Base-by-base conservation (phyloP, 306 rosid genomes). In the Hippophae gyantsensis region DNA sequence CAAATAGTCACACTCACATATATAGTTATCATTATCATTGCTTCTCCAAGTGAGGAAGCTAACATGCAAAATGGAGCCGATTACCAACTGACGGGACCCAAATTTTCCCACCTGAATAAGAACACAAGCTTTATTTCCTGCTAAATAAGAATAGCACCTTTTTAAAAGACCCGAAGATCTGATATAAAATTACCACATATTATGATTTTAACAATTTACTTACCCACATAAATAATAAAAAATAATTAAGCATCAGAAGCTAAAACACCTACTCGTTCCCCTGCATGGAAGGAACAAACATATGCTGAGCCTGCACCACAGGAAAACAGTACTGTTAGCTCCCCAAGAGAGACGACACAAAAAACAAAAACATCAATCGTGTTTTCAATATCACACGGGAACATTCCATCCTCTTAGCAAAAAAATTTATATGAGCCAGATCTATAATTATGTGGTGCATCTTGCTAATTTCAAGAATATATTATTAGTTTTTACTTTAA, bases 231-330 rank as follows among this genome's bases (percentile, higher is more conserved):
- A 58, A 48, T 26, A 40, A 54, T 9, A 8, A 32, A 32, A 32
- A 32, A 32, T 32, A 2, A 32, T 32, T 32, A 6, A 23, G 14
- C 7, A 46, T 6, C 13, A n/a, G 13, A 45, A 67, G 61, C 57
- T 57, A 60, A 69, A 43, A 54, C 62, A 62, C 66, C 76, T 69
- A 77, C 42, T 65, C 76, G 10, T 65, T 68, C 57, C 74, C 72
- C 54, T 8, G 78, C 69, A 77, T 58, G 56, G 82, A 68, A 64
- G 62, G 75, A 70, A 67, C 64, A 56, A 76, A 65, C 73, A 74
- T 13, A 74, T 74, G 78, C 69, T 67, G 75, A 40, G 76, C 86
- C 73, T 65, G 76, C 61, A 68, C 27, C 47, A 67, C 68, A 60
- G 59, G 25, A 67, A 56, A 75, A 56, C 13, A 8, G 25, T 58